Evolutionary conservation across 306 rosid genomes (phyloP).

Genomic region (Cercis canadensis): DNA sequence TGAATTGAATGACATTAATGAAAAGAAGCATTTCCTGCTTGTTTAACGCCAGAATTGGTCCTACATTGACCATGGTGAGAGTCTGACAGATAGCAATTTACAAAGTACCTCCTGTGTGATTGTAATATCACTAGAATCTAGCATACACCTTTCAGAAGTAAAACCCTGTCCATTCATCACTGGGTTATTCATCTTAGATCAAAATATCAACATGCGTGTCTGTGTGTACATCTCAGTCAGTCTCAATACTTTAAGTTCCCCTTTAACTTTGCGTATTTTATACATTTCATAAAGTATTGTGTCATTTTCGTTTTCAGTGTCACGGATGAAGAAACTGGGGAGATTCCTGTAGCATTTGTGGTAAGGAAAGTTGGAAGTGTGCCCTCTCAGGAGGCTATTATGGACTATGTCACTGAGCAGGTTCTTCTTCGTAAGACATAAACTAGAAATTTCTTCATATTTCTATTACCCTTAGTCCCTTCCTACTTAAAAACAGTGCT

Average conservation of each 20-base stretch:
- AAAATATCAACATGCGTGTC: not conserved
- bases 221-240: not conserved
- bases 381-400: slow-evolving; percentile 53
- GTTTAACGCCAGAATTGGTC: not conserved
- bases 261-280: not conserved
- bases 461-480: slow-evolving; percentile 29
- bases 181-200: slow-evolving; percentile 6
- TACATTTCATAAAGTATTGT: slow-evolving; percentile 21
- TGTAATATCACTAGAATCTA: not conserved
- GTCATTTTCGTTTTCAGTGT: slow-evolving; percentile 47
- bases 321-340: slow-evolving; percentile 71
- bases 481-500: slow-evolving; percentile 24
- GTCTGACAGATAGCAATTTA: not conserved
- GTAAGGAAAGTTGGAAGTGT: slow-evolving; percentile 65
- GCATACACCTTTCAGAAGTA: no score
- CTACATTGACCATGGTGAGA: not conserved
- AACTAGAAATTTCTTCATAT: slow-evolving; percentile 16
- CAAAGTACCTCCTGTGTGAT: slow-evolving; percentile 9
- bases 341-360: slow-evolving; percentile 84
- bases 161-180: not conserved
- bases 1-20: not conserved
- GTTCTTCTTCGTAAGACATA: slow-evolving; percentile 34
- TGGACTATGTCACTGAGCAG: slow-evolving; percentile 72
- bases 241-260: slow-evolving; percentile 6
- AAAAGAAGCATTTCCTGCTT: slow-evolving; percentile 3